A percentile compares a stretch with the other conserved stretches of the same genome.
phyloP scores from a whole-genome alignment of 345 rosid genomes.

The Tarenaya hassleriana region DNA sequence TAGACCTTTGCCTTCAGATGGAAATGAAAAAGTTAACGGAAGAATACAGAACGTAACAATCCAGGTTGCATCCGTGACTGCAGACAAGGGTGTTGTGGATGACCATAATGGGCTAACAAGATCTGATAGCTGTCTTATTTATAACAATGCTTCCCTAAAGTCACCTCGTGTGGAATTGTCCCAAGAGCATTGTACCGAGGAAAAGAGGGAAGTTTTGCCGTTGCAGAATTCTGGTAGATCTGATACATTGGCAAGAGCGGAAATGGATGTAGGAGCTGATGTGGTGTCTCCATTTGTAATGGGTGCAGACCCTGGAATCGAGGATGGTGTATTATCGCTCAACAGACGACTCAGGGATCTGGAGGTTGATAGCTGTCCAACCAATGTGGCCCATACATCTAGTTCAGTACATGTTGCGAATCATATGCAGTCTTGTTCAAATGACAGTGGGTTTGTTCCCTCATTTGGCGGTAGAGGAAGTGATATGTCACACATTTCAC shows the following conservation, averaged over 20 bases:
- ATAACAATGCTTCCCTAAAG: slow-evolving; percentile 33
- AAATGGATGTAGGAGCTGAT: slow-evolving; percentile 29
- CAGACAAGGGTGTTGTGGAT: slow-evolving; percentile 32
- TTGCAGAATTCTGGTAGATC: slow-evolving; percentile 27
- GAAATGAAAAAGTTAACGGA: slow-evolving; percentile 17
- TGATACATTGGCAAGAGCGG: slow-evolving; percentile 27
- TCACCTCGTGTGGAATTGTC: slow-evolving; percentile 29
- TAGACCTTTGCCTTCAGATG: slow-evolving; percentile 16
- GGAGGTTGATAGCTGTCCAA: slow-evolving; percentile 45
- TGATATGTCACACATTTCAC: slow-evolving; percentile 29
- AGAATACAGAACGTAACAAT: slow-evolving; percentile 29
- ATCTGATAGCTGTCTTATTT: slow-evolving; percentile 26
- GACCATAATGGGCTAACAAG: slow-evolving; percentile 32
- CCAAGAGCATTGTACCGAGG: slow-evolving; percentile 29
- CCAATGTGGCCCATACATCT: slow-evolving; percentile 37
- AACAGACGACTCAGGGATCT: slow-evolving; percentile 76
- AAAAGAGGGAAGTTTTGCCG: slow-evolving; percentile 29
- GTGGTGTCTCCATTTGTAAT: slow-evolving; percentile 20
- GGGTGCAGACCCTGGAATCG: slow-evolving; percentile 37
- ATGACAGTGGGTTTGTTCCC: slow-evolving; percentile 31
- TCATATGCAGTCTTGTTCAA: slow-evolving; percentile 41
- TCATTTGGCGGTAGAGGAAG: slow-evolving; percentile 35
- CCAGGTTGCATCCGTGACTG: slow-evolving; percentile 34
- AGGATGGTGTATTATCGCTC: slow-evolving; percentile 65
- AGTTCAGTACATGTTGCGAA: slow-evolving; percentile 34